A percentile compares a stretch with the other conserved stretches of the same genome.
These are phyloP conservation scores for Arachnomyces sp. DNA, from an alignment of 2,329 filamentous ascomycete species.

Conservation along the genomic window DNA sequence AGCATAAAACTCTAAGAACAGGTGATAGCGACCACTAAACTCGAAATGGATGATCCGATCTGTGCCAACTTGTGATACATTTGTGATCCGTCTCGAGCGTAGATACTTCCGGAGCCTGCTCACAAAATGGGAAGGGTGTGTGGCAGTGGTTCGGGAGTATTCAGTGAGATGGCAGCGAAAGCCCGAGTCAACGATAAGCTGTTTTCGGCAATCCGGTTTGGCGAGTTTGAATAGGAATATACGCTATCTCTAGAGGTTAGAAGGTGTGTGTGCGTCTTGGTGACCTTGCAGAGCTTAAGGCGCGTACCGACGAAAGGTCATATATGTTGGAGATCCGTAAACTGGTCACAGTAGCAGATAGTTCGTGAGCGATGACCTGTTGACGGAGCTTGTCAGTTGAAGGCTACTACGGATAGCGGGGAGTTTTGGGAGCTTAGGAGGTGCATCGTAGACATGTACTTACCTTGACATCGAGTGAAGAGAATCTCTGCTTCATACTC, in stretches of 20 bases:
- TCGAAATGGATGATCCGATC: slow-evolving; percentile 87
- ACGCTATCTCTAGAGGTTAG: slow-evolving; percentile 40
- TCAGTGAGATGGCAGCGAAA: slow-evolving; percentile 92
- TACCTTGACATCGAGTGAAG: slow-evolving; percentile 51
- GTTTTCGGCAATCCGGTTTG: slow-evolving; percentile 79
- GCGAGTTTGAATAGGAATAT: slow-evolving; percentile 94
- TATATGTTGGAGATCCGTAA: slow-evolving; percentile 90
- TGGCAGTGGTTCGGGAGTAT: slow-evolving; percentile 78
- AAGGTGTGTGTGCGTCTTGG: neutral
- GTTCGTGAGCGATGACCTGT: slow-evolving; percentile 89
- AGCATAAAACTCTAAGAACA: slow-evolving; percentile 94
- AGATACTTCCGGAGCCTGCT: slow-evolving; percentile 76
- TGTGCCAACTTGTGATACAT: slow-evolving; percentile 76
- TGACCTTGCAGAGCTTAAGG: neutral
- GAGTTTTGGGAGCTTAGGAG: neutral
- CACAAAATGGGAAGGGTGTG: slow-evolving; percentile 78
- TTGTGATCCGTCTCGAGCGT: slow-evolving; percentile 75
- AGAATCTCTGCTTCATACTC: slow-evolving; percentile 52
- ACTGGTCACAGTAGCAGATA: slow-evolving; percentile 64
- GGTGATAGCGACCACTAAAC: slow-evolving; percentile 77
- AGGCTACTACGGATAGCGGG: neutral
- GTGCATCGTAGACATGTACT: slow-evolving; percentile 3
- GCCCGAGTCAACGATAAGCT: slow-evolving; percentile 86
- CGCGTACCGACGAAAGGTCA: slow-evolving; percentile 69
- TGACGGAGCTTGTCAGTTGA: neutral